phyloP scores from a whole-genome alignment of 2,329 filamentous ascomycete genomes.

The Cytospora paraplurivora region DNA sequence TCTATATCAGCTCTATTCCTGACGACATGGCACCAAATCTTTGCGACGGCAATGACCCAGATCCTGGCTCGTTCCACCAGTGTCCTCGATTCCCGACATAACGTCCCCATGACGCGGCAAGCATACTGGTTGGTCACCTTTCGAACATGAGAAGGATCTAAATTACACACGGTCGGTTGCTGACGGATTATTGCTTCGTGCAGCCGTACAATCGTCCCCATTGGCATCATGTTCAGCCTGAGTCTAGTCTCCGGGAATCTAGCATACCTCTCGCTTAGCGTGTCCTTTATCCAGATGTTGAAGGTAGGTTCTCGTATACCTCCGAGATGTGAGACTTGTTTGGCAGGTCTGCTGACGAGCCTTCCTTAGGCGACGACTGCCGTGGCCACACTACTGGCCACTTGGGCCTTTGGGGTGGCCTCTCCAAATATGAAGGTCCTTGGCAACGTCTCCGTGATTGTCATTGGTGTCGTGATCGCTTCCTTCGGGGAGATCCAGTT shows the following conservation, averaged over 20 bases:
- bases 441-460: constrained; percentile 86
- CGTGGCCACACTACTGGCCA: constrained; percentile 81
- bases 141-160: background rate
- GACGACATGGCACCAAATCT: constrained; percentile 88
- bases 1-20: constrained; percentile 66
- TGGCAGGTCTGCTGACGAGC: background rate
- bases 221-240: constrained; percentile 88
- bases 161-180: constrained; percentile 37
- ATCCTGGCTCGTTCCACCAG: constrained; percentile 81
- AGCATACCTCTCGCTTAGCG: constrained; percentile 86
- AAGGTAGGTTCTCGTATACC: constrained; percentile 58
- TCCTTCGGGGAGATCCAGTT: constrained; percentile 92
- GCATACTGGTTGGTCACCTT: constrained; percentile 25
- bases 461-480: constrained; percentile 86
- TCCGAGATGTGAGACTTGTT: constrained; percentile 4
- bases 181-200: constrained; percentile 61
- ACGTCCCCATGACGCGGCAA: constrained; percentile 80
- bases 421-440: constrained; percentile 80
- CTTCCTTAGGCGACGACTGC: constrained; percentile 77
- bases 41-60: constrained; percentile 89
- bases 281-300: constrained; percentile 95
- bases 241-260: constrained; percentile 90
- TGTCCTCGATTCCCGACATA: constrained; percentile 85
- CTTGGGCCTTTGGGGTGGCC: constrained; percentile 79
- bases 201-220: constrained; percentile 83